Evolutionary conservation across 1,284 basidiomycete species (phyloP), one percentile per base, ranked within the genome.

Genomic region (Rhodotorula mucilaginosa): DNA sequence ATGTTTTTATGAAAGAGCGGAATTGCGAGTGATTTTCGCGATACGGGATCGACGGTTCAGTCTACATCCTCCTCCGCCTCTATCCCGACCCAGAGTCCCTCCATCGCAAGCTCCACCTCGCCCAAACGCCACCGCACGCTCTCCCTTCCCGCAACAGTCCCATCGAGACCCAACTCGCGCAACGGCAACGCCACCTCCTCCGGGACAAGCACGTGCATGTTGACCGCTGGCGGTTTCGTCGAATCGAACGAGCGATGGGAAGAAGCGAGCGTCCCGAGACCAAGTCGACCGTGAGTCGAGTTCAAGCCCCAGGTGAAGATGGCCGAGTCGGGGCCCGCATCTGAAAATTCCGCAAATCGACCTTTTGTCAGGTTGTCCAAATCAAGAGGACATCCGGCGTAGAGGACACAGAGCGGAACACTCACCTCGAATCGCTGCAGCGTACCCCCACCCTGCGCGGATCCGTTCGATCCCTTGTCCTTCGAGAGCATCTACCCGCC

Each of bases 301-400:
- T 76, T 76, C 16, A 76, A 44, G 1, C 74, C 74, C 72, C 72
- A 76, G 7, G 66, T 65, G 31, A n/a, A 76, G 19, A 76, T 51
- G 5, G 61, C 59, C 2, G 70, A 72, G 2, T 47, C 19, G 18
- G 23, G 44, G 0, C 51, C 68, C 1, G 56, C 61, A 29, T 70
- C 71, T 72, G 18, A 16, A 21, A 26, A 34, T 23, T 3, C 19
- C 15, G 52, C 12, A 29, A 8, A 23, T 7, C 12, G 26, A 47
- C 39, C 8, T 46, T 34, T 26, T 3, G 16, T 46, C n/a, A n/a
- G n/a, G n/a, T n/a, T n/a, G n/a, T n/a, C n/a, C n/a, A n/a, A n/a
- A n/a, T n/a, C n/a, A n/a, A n/a, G n/a, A n/a, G n/a, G n/a, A n/a
- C n/a, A n/a, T n/a, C n/a, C n/a, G n/a, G n/a, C n/a, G 5, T n/a